Percentiles rank a stretch among this genome's conserved stretches.
These are phyloP conservation scores for Lipomyces starkeyi DNA, from an alignment of 805 yeast species.

Conservation along the genomic window DNA sequence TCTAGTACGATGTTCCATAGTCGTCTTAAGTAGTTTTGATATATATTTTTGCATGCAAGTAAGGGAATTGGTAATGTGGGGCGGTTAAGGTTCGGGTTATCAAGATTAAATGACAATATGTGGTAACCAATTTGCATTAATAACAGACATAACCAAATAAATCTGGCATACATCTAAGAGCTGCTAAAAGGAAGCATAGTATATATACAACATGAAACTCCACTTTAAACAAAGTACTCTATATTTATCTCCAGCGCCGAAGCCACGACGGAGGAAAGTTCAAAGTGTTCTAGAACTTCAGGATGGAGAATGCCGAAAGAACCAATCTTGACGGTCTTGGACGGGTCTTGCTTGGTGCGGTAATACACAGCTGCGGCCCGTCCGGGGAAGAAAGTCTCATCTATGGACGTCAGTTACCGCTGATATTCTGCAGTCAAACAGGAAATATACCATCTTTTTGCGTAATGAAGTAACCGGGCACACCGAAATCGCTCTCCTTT, in stretches of 20 bases:
- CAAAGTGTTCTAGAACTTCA: conserved; percentile 82
- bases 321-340: conserved; percentile 58
- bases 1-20: background rate
- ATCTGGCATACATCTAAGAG: background rate
- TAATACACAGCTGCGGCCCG: conserved; percentile 90
- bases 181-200: background rate
- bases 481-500: conserved; percentile 36
- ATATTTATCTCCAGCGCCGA: conserved; percentile 89
- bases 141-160: background rate
- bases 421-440: background rate
- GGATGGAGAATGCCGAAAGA: conserved; percentile 95
- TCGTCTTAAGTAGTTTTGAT: background rate
- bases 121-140: background rate
- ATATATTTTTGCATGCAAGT: background rate
- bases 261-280: conserved; percentile 84
- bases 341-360: conserved; percentile 58
- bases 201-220: background rate
- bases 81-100: background rate
- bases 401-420: background rate
- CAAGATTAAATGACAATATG: background rate
- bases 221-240: conserved; percentile 74
- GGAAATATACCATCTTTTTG: conserved; percentile 19
- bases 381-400: conserved; percentile 88
- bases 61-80: background rate
- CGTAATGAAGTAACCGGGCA: conserved; percentile 35